phyloP scores from a whole-genome alignment of 2,329 filamentous ascomycete genomes.

The Juglanconis sp. region DNA sequence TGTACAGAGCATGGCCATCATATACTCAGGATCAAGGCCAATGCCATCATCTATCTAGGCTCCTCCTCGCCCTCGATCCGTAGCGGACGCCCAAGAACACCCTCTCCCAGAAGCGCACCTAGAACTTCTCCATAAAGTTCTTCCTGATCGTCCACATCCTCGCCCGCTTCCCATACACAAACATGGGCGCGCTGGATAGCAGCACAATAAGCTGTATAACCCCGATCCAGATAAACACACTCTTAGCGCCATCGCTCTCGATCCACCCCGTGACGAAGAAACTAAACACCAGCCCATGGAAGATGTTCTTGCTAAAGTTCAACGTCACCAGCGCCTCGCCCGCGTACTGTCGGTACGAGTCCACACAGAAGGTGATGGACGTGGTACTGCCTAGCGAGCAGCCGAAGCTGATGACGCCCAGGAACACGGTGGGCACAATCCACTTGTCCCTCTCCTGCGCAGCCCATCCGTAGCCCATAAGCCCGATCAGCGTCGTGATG shows the following conservation, averaged over 20 bases:
- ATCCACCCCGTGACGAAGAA: slow-evolving; percentile 88
- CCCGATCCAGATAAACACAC: slow-evolving; percentile 78
- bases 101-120: slow-evolving; percentile 14
- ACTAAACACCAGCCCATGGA: slow-evolving; percentile 85
- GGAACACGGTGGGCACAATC: slow-evolving; percentile 93
- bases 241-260: slow-evolving; percentile 67
- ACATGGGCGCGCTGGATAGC: slow-evolving; percentile 81
- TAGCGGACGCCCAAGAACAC: neutral
- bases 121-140: slow-evolving; percentile 76
- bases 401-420: slow-evolving; percentile 87
- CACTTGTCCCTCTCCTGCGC: slow-evolving; percentile 70
- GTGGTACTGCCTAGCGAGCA: slow-evolving; percentile 89
- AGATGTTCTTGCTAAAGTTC: slow-evolving; percentile 91
- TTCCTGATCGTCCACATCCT: slow-evolving; percentile 91
- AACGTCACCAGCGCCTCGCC: slow-evolving; percentile 91
- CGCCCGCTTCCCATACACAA: slow-evolving; percentile 85
- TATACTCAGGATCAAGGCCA: neutral
- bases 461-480: slow-evolving; percentile 98
- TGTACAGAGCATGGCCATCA: neutral
- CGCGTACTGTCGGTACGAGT: slow-evolving; percentile 89
- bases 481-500: slow-evolving; percentile 73
- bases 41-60: neutral
- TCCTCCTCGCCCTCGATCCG: neutral
- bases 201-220: slow-evolving; percentile 78
- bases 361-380: slow-evolving; percentile 88